Percentiles rank a stretch among this genome's conserved stretches.
These are phyloP conservation scores for Dothistroma septosporum DNA, from an alignment of 2,329 filamentous ascomycete species.

Conservation along the genomic window DNA sequence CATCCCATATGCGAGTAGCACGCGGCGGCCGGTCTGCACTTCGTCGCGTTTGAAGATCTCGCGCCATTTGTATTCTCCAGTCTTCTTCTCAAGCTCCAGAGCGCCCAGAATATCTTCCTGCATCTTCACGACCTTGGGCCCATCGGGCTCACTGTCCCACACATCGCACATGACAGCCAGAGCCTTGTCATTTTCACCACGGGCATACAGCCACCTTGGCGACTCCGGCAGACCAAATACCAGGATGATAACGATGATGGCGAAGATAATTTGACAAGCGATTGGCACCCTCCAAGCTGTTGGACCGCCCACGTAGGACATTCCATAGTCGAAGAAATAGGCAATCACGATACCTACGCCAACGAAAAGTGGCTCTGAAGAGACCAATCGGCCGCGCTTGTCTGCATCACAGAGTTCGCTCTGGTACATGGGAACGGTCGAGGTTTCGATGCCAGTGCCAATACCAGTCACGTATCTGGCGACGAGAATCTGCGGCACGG, in stretches of 20 bases:
- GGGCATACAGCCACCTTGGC: conserved; percentile 41
- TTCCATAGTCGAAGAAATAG: conserved; percentile 37
- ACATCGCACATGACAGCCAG: conserved; percentile 35
- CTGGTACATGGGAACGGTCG: conserved; percentile 44
- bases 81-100: conserved; percentile 35
- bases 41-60: conserved; percentile 39
- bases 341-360: conserved; percentile 35
- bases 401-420: conserved; percentile 34
- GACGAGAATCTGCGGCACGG: conserved; percentile 44
- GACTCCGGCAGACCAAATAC: conserved; percentile 39
- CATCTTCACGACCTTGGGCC: conserved; percentile 30
- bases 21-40: conserved; percentile 39
- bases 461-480: conserved; percentile 48
- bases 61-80: conserved; percentile 39
- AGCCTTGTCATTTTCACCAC: conserved; percentile 32
- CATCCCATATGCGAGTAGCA: conserved; percentile 33
- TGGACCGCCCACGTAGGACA: conserved; percentile 40
- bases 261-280: conserved; percentile 42
- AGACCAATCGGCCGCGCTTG: conserved; percentile 34
- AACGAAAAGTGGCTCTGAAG: conserved; percentile 34
- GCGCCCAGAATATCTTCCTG: conserved; percentile 37
- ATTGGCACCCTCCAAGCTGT: conserved; percentile 48
- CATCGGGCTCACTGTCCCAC: conserved; percentile 28
- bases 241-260: conserved; percentile 38
- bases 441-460: conserved; percentile 47